These are phyloP conservation scores for Glycine tomentella DNA, from an alignment of 306 rosid genomes.

Conservation along the genomic window DNA sequence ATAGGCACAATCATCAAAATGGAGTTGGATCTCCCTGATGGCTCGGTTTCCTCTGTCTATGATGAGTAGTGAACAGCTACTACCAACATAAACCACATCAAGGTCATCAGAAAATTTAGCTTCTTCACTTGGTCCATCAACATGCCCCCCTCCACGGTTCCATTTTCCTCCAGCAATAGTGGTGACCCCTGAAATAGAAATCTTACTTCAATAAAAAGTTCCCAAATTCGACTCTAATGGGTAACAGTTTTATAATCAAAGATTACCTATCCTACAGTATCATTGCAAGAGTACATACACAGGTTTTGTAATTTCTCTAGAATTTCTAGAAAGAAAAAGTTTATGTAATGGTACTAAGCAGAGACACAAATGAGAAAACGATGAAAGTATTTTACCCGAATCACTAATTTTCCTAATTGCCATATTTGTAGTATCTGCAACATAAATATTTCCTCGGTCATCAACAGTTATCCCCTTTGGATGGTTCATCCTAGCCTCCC, in stretches of 20 bases:
- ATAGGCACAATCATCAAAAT: slow-evolving; percentile 93
- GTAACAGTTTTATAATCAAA: slow-evolving; percentile 30
- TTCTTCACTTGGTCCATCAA: slow-evolving; percentile 94
- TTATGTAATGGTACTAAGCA: neutral
- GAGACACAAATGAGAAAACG: too few species aligned
- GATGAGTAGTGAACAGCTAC: slow-evolving; percentile 87
- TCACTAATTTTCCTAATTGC: slow-evolving; percentile 94
- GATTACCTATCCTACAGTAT: neutral
- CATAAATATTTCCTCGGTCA: slow-evolving; percentile 88
- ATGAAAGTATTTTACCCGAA: slow-evolving; percentile 53
- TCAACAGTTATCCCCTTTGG: slow-evolving; percentile 92
- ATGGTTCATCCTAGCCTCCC: slow-evolving; percentile 90
- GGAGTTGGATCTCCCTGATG: slow-evolving; percentile 89
- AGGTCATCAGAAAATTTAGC: slow-evolving; percentile 91
- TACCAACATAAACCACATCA: slow-evolving; percentile 90
- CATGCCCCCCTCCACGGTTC: slow-evolving; percentile 82
- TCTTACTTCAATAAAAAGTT: slow-evolving; percentile 26
- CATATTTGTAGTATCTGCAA: slow-evolving; percentile 89
- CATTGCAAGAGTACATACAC: neutral
- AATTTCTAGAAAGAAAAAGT: slow-evolving; percentile 16
- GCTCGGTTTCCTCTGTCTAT: slow-evolving; percentile 89
- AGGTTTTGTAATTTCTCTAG: neutral
- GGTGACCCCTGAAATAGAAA: slow-evolving; percentile 74
- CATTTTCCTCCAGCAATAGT: slow-evolving; percentile 93
- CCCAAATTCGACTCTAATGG: slow-evolving; percentile 21